Base-by-base conservation (phyloP, 2,329 filamentous ascomycete genomes). In the Lasiodiplodia theobromae region DNA sequence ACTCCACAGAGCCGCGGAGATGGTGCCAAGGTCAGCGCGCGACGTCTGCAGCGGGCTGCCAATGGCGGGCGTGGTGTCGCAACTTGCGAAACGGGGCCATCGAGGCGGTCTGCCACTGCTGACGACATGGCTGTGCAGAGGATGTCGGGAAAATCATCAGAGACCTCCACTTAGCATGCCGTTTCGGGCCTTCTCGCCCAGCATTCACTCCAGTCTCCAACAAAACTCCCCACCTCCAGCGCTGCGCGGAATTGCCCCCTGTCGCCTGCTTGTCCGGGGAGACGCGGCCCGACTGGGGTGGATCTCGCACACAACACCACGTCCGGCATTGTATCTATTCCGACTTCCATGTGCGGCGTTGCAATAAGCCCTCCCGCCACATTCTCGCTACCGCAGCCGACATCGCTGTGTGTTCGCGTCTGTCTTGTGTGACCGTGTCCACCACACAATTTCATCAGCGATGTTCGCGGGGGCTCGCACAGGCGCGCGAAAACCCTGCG, bases 41-140 rank as follows among this genome's bases (percentile, higher is more conserved):
- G 44, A 47, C 6, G 58, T 12, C 58, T 63, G 58, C 25, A 63
- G 25, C 40, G 40, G n/a, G 40, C 14, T 52, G 47, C 60, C 60
- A 64, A 64, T 52, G 31, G 60, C 28, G 14, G 47, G 37, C 47
- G 60, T 64, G 60, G 60, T 64, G 47, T 64, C 31, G 60, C 60
- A n/a, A 25, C 31, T 52, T 52, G 40, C 47, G 47, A 62, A 64
- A 64, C 60, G 51, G 63, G 63, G 51, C 63, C 16, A 12, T 18
- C 63, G 63, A 66, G 63, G 63, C 49, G 63, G 63, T 64, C 63
- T 66, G 63, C 25, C 51, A 44, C n/a, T 51, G 63, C 63, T 66
- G 63, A 66, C 63, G 63, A 66, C 63, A 66, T 56, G 49, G 47
- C 38, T 44, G n/a, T 34, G n/a, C 16, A 40, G 21, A 14, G 49